These are phyloP conservation scores for Mycena venus DNA, from an alignment of 768 basidiomycete species.

Conservation along the genomic window DNA sequence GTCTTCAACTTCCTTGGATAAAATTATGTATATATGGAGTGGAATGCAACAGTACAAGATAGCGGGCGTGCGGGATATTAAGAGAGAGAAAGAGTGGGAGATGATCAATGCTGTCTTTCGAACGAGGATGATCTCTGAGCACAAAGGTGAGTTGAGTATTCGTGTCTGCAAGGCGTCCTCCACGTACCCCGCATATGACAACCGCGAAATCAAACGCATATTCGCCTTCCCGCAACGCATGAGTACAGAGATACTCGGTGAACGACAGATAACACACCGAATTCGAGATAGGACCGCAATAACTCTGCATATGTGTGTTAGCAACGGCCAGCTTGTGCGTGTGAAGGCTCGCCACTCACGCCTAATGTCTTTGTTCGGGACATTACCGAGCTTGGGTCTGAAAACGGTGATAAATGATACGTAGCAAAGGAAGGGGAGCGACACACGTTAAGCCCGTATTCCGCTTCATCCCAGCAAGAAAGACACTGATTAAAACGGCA, in stretches of 20 bases:
- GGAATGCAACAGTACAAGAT: conserved; percentile 25
- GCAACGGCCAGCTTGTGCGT: conserved; percentile 3
- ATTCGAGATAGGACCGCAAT: conserved; percentile 82
- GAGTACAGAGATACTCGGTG: background rate
- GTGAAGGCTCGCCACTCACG: conserved; percentile 63
- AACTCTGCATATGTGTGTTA: conserved; percentile 61
- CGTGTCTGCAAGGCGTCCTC: conserved; percentile 5
- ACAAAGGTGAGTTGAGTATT: background rate
- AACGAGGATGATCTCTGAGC: conserved; percentile 80
- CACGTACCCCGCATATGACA: conserved; percentile 83
- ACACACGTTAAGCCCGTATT: conserved; percentile 89
- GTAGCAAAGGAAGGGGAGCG: background rate
- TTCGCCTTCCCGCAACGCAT: conserved; percentile 67
- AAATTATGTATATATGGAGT: conserved; percentile 37
- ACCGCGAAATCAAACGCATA: conserved; percentile 90
- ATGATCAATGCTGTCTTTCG: conserved; percentile 62
- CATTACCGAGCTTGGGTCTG: conserved; percentile 80
- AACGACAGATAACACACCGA: conserved; percentile 61
- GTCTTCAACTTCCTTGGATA: conserved; percentile 98
- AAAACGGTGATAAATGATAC: background rate
- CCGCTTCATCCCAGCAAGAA: conserved; percentile 69
- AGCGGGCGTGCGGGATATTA: conserved; percentile 5
- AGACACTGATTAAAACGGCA: conserved; percentile 81
- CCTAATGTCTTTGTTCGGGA: conserved; percentile 91
- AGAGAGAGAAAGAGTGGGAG: conserved; percentile 1